These are phyloP conservation scores for Lepidium aucheri DNA, from an alignment of 345 rosid genomes.

Conservation along the genomic window DNA sequence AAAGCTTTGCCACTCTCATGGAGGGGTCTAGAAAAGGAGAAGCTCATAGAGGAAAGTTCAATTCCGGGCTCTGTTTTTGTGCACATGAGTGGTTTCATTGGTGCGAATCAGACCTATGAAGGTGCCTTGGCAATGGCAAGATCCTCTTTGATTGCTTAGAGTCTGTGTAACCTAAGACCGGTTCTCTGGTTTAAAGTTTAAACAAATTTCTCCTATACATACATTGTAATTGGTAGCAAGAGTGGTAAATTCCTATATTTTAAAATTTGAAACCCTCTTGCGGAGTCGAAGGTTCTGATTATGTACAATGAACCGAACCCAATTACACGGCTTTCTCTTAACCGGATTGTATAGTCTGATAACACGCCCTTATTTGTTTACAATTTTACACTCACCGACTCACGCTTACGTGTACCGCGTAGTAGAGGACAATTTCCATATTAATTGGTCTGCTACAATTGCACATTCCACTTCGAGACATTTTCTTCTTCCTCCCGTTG, in stretches of 20 bases:
- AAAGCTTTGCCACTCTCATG: constrained; percentile 70
- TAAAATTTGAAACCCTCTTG: too few relatives aligned
- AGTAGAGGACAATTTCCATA: background rate
- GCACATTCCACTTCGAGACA: background rate
- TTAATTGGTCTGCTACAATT: constrained; percentile 4
- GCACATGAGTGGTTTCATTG: constrained; percentile 83
- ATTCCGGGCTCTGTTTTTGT: constrained; percentile 67
- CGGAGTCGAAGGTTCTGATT: too few relatives aligned
- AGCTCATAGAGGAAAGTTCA: constrained; percentile 50
- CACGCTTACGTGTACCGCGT: background rate
- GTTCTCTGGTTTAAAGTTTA: constrained; percentile 1
- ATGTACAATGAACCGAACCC: too few relatives aligned
- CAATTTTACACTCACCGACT: too few relatives aligned
- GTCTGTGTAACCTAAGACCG: background rate
- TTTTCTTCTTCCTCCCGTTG: background rate
- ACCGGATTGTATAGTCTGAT: too few relatives aligned
- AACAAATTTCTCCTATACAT: background rate
- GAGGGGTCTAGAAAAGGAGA: constrained; percentile 66
- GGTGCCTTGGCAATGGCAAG: constrained; percentile 78
- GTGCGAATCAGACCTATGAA: constrained; percentile 54
- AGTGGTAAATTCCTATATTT: background rate
- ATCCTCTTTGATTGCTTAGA: constrained; percentile 26
- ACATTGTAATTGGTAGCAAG: background rate
- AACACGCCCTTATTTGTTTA: too few relatives aligned
- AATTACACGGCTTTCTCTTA: too few relatives aligned